Evolutionary conservation across 495 filamentous ascomycete species (phyloP).

Genomic region (Neurospora hispaniola): DNA sequence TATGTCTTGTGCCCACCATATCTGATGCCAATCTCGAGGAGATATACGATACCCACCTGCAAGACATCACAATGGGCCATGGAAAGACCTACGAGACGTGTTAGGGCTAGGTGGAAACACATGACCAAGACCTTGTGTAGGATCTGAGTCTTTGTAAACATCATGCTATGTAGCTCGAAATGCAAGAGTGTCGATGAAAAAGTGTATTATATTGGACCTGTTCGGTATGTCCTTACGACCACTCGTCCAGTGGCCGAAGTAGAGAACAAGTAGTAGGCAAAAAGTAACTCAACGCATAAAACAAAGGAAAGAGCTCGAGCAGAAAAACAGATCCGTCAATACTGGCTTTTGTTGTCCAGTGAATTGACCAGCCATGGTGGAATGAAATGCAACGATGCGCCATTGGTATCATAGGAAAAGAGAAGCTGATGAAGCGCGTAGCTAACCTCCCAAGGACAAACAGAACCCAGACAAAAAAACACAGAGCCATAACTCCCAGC

Average conservation of each 20-base stretch:
- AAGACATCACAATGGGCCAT: not conserved
- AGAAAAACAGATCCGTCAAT: not conserved
- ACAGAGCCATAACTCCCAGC: constrained; percentile 11
- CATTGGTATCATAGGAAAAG: not conserved
- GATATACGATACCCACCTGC: not conserved
- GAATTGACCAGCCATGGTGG: not conserved
- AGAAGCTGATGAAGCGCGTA: not conserved
- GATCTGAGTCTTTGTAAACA: not conserved
- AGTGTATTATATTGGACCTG: not conserved
- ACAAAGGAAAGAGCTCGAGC: not conserved
- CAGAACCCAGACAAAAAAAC: not conserved
- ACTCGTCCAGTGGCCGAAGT: not conserved
- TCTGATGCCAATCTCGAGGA: not conserved
- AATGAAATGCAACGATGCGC: not conserved
- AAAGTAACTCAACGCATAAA: not conserved
- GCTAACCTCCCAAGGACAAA: not conserved
- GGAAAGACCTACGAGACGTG: not conserved
- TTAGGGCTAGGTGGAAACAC: not conserved
- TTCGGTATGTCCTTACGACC: not conserved
- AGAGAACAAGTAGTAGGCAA: not conserved
- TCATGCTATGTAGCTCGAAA: not conserved
- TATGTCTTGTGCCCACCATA: not conserved
- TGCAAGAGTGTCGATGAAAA: not conserved
- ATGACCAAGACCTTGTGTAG: not conserved
- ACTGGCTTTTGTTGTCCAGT: not conserved